Base-by-base conservation (phyloP, 208 protist genomes). In the Wallacemonas sp. region DNA sequence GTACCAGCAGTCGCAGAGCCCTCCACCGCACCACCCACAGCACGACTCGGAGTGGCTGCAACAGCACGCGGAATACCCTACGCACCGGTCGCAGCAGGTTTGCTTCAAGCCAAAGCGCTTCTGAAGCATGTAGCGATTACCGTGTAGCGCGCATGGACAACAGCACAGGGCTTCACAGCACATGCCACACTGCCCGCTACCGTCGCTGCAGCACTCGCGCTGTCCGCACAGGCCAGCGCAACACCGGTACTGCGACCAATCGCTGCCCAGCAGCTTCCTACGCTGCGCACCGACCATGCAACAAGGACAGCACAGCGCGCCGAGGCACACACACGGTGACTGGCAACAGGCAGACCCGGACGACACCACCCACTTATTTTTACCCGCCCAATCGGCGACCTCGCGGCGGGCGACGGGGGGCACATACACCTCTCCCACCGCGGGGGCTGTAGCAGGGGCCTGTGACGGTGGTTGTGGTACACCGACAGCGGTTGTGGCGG, bases 121-220 rank as follows among this genome's bases (percentile, higher is more conserved):
- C 67, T 84, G 66, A 41, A 91, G 21, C 79, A 91, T 89, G 66
- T 75, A 87, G 10, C 83, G 81, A 30, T 93, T 89, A 0, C 68
- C 78, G 52, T 89, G 79, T 3, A 80, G 64, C 17, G 83, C 75
- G 34, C 79, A 86, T 9, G 66, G 46, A 6, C 81, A 63, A 63
- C 73, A 91, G 34, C 61, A 77, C 22, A 52, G 29, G 0, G 63
- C 48, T 50, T 89, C 87, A 17, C 71, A 68, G 53, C 76, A 81
- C 41, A 91, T 48, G 38, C 64, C 79, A 48, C 69, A 83, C 24
- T 26, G 46, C 8, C 58, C 65, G 29, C 70, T 57, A 55, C 19
- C 24, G 17, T 45, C 46, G 34, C 69, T 39, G 39, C 73, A 82
- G 57, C 67, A 70, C 34, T 69, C 61, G 33, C 66, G 75, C 13